A percentile compares a stretch with the other conserved stretches of the same genome.
phyloP scores from a whole-genome alignment of 345 rosid genomes.

The Citrus maxima region DNA sequence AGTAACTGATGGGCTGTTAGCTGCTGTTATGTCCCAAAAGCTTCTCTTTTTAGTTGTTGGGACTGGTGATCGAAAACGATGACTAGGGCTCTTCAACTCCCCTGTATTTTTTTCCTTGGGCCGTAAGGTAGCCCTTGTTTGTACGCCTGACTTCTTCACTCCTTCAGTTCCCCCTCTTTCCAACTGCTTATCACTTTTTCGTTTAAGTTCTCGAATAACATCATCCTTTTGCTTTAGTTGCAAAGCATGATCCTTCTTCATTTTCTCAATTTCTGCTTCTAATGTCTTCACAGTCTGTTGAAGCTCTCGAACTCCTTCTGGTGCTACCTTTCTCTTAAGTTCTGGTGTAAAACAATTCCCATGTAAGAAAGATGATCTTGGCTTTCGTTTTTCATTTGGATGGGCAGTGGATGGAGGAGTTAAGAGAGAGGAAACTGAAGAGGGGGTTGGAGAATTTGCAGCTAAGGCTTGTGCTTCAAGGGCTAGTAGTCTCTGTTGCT shows the following conservation, averaged over 20 bases:
- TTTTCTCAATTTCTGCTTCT: slow-evolving; percentile 69
- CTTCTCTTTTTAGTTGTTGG: slow-evolving; percentile 74
- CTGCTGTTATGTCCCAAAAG: slow-evolving; percentile 84
- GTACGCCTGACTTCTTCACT: slow-evolving; percentile 46
- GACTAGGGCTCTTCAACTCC: slow-evolving; percentile 72
- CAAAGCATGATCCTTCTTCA: slow-evolving; percentile 69
- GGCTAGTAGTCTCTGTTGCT: slow-evolving; percentile 65
- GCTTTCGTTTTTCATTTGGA: slow-evolving; percentile 51
- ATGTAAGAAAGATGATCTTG: slow-evolving; percentile 64
- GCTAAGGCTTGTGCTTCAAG: slow-evolving; percentile 74
- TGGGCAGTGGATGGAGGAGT: slow-evolving; percentile 74
- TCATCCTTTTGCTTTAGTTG: slow-evolving; percentile 81
- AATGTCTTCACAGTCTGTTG: slow-evolving; percentile 56
- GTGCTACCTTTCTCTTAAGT: slow-evolving; percentile 47
- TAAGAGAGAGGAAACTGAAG: slow-evolving; percentile 62
- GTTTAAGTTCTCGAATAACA: slow-evolving; percentile 45
- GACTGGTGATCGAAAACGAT: slow-evolving; percentile 76
- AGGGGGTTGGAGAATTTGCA: slow-evolving; percentile 68
- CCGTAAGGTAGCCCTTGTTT: slow-evolving; percentile 56
- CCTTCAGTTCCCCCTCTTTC: slow-evolving; percentile 28
- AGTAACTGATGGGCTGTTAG: slow-evolving; percentile 62
- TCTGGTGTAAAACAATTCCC: slow-evolving; percentile 81
- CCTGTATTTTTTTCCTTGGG: slow-evolving; percentile 50
- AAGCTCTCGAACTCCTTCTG: slow-evolving; percentile 57
- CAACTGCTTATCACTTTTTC: slow-evolving; percentile 44